These are phyloP conservation scores for Cryphonectria naterciae DNA, from an alignment of 2,329 filamentous ascomycete species.

Conservation along the genomic window DNA sequence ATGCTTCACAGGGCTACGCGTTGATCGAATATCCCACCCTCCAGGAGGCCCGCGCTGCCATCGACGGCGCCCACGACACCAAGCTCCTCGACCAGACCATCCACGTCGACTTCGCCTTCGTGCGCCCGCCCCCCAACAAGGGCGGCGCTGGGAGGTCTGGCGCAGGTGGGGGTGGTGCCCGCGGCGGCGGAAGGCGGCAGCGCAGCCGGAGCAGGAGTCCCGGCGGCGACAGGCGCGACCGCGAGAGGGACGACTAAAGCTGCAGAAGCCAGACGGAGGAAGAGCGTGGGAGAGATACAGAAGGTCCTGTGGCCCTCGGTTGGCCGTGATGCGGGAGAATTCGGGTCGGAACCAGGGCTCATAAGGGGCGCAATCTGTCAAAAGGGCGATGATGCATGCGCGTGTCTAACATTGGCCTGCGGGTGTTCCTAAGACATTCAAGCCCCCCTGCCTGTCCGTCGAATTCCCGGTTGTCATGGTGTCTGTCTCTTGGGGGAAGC, in stretches of 20 bases:
- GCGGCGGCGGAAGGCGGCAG: slow-evolving; percentile 46
- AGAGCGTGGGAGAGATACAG: no score
- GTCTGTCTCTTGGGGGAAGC: not conserved
- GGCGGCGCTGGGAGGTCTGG: slow-evolving; percentile 40
- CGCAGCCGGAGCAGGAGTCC: slow-evolving; percentile 55
- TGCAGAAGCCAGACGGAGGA: not conserved
- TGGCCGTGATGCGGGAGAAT: not conserved
- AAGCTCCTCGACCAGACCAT: slow-evolving; percentile 83
- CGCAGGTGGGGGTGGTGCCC: slow-evolving; percentile 44
- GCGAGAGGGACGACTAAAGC: slow-evolving; percentile 25
- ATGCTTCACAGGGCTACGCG: slow-evolving; percentile 69
- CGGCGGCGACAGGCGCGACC: slow-evolving; percentile 35
- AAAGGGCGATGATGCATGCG: not conserved
- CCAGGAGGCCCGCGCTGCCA: slow-evolving; percentile 78
- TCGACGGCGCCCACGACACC: slow-evolving; percentile 76
- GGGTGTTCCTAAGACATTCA: not conserved
- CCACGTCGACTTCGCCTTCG: slow-evolving; percentile 82
- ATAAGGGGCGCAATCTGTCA: not conserved
- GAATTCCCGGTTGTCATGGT: not conserved
- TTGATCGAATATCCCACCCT: slow-evolving; percentile 83
- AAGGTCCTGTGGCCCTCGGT: no score
- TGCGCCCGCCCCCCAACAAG: slow-evolving; percentile 73
- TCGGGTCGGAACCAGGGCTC: not conserved
- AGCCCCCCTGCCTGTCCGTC: not conserved
- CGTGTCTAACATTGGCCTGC: not conserved